Base-by-base conservation (phyloP, 768 basidiomycete species). In the Inosperma sp. region DNA sequence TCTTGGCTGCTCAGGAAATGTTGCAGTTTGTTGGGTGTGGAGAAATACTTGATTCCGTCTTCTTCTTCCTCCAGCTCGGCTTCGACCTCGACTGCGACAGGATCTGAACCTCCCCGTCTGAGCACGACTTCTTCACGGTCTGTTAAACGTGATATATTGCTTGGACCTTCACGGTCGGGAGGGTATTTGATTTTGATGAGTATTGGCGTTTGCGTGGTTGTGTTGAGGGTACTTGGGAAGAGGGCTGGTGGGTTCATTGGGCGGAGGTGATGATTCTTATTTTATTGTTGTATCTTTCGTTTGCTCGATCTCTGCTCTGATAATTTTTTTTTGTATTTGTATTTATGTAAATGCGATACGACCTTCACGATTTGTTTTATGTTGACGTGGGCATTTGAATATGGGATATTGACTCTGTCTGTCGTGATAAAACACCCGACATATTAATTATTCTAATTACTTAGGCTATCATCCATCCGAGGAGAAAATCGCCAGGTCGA, bases 161-260 rank as follows among this genome's bases (percentile, higher is more conserved):
- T 59, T 14, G 57, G 60, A 27, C 45, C 57, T 4, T 41, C 50
- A 29, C 31, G 31, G 4, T 41, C 40, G 7, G 62, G 61, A 7
- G 56, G 60, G 2, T 63, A 62, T 30, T 42, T 62, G n/a, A 55
- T 63, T 12, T 35, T 63, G 41, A 60, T 65, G 57, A 57, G 64
- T 23, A 54, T 65, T 34, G 62, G 64, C 0, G 50, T 65, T 31
- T 63, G 61, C 27, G 60, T 54, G 13, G 56, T 62, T 27, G 59
- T 59, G 48, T 33, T 64, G 23, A 51, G 56, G 33, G 61, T 51
- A 19, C 50, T 51, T 3, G 41, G 23, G 14, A 42, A 36, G 23
- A 41, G 39, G 19, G 39, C 39, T 7, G 21, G 39, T 22, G 39
- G 39, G 19, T 13, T 41, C 25, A 14, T 42, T 35, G 41, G 50